phyloP scores from a whole-genome alignment of 1,284 basidiomycete genomes.

The Boletellus deceptivus region DNA sequence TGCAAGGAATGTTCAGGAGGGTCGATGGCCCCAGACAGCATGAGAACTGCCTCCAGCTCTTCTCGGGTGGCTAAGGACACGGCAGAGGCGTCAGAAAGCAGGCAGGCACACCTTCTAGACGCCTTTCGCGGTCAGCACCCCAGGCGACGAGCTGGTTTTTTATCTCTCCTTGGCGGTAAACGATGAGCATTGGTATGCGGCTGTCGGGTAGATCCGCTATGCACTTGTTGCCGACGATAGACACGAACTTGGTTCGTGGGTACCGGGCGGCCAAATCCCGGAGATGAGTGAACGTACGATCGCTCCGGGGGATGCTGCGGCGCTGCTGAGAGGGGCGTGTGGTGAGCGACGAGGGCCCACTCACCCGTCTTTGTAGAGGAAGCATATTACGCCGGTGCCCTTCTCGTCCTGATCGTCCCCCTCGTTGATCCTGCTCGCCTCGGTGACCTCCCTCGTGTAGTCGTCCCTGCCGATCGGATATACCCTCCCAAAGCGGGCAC shows the following conservation, averaged over 20 bases:
- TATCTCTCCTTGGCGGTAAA: slow-evolving; percentile 91
- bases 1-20: slow-evolving; percentile 42
- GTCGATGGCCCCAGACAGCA: slow-evolving; percentile 60
- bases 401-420: slow-evolving; percentile 62
- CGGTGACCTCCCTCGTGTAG: slow-evolving; percentile 93
- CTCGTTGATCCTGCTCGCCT: slow-evolving; percentile 76
- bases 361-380: slow-evolving; percentile 87
- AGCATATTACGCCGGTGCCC: slow-evolving; percentile 86
- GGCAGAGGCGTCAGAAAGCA: not conserved
- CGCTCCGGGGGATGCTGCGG: slow-evolving; percentile 73
- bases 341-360: slow-evolving; percentile 20
- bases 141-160: slow-evolving; percentile 82
- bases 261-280: slow-evolving; percentile 75
- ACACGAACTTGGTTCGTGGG: slow-evolving; percentile 93
- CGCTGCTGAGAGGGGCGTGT: slow-evolving; percentile 2
- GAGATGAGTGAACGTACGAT: slow-evolving; percentile 73
- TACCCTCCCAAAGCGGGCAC: slow-evolving; percentile 80
- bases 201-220: slow-evolving; percentile 94
- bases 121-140: slow-evolving; percentile 76
- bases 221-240: slow-evolving; percentile 93
- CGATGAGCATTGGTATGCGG: slow-evolving; percentile 87
- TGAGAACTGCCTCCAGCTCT: slow-evolving; percentile 72
- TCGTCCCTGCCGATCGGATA: slow-evolving; percentile 91
- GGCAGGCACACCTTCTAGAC: slow-evolving; percentile 65
- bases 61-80: slow-evolving; percentile 5